phyloP scores from a whole-genome alignment of 768 basidiomycete genomes.

The Suillus plorans region DNA sequence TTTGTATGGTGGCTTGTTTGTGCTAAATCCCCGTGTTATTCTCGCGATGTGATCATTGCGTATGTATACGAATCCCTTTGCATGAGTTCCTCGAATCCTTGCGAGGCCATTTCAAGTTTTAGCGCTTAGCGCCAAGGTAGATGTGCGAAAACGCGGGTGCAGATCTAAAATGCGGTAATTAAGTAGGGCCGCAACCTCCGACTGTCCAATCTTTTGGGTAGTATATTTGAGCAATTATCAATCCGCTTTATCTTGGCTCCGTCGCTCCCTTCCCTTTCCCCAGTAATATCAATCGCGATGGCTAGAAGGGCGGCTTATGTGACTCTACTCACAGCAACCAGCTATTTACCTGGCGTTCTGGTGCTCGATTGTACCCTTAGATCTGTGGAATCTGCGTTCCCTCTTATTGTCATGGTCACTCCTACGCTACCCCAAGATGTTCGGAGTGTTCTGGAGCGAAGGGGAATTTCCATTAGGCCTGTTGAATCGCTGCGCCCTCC shows the following conservation, averaged over 20 bases:
- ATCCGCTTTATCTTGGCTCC: neutral
- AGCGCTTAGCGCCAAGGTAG: neutral
- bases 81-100: slow-evolving; percentile 2
- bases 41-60: slow-evolving; percentile 5
- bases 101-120: neutral
- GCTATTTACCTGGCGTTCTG: slow-evolving; percentile 57
- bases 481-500: slow-evolving; percentile 59
- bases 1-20: neutral
- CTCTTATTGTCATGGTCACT: slow-evolving; percentile 80
- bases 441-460: slow-evolving; percentile 48
- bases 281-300: slow-evolving; percentile 23
- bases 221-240: neutral
- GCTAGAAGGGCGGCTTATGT: slow-evolving; percentile 57
- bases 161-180: neutral
- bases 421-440: slow-evolving; percentile 51
- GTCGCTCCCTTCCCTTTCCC: neutral
- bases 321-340: slow-evolving; percentile 71
- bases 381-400: slow-evolving; percentile 60
- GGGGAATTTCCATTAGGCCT: slow-evolving; percentile 56
- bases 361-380: slow-evolving; percentile 53
- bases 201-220: neutral
- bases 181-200: neutral
- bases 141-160: slow-evolving; percentile 1
- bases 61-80: slow-evolving; percentile 8
- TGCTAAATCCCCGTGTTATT: slow-evolving; percentile 5